A percentile compares a stretch with the other conserved stretches of the same genome.
These are phyloP conservation scores for Pyrenochaeta sp. DNA, from an alignment of 2,329 filamentous ascomycete species.

Conservation along the genomic window DNA sequence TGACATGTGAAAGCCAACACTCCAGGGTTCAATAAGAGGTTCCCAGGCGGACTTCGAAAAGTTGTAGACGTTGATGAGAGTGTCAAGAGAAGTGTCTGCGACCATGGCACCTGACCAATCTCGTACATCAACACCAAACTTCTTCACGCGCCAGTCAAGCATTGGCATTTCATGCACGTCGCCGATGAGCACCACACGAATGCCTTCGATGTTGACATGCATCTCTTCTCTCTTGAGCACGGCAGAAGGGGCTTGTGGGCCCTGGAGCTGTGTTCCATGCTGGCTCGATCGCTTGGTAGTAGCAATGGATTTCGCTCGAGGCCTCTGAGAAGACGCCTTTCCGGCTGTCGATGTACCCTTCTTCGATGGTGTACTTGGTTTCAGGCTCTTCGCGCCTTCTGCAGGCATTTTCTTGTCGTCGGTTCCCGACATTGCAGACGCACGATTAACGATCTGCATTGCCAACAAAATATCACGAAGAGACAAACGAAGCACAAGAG, in stretches of 20 bases:
- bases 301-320: constrained; percentile 55
- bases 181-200: constrained; percentile 92
- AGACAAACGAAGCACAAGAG: constrained; percentile 87
- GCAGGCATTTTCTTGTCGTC: constrained; percentile 55
- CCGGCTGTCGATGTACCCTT: constrained; percentile 59
- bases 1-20: constrained; percentile 87
- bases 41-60: constrained; percentile 99
- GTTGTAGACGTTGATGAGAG: constrained; percentile 97
- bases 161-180: constrained; percentile 95
- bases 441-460: constrained; percentile 89
- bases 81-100: constrained; percentile 88
- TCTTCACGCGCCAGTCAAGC: constrained; percentile 90
- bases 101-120: constrained; percentile 92
- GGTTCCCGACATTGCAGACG: constrained; percentile 80
- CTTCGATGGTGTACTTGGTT: constrained; percentile 56
- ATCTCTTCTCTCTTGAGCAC: constrained; percentile 78
- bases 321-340: constrained; percentile 55
- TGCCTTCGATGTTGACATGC: constrained; percentile 83
- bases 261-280: constrained; percentile 64
- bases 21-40: constrained; percentile 94
- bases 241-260: constrained; percentile 61
- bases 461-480: constrained; percentile 93
- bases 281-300: constrained; percentile 54
- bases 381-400: constrained; percentile 63
- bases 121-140: constrained; percentile 81